Evolutionary conservation across 2,329 filamentous ascomycete genomes (phyloP).

Genomic region (Epichloe uncinata): DNA sequence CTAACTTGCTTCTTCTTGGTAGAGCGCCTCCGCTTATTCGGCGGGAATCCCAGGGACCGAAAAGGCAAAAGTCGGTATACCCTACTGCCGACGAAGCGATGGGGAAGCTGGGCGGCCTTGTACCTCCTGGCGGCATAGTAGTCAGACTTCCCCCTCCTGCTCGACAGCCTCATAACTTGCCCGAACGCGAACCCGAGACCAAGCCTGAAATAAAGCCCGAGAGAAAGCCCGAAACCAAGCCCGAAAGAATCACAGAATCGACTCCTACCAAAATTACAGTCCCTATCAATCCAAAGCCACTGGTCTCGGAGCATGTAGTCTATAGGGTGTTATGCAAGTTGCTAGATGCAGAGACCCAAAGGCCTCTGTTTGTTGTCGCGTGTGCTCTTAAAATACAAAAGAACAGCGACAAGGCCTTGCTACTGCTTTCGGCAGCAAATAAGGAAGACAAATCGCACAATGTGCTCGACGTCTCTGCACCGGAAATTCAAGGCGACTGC

Average conservation of each 20-base stretch:
- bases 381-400: constrained; percentile 10
- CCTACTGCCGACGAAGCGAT: background rate
- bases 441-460: constrained; percentile 8
- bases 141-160: background rate
- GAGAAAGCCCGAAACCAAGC: too few relatives aligned
- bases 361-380: constrained; percentile 4
- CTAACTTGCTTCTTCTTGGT: background rate
- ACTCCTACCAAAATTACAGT: background rate
- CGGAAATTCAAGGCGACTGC: constrained; percentile 9
- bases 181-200: background rate
- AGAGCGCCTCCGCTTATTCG: constrained; percentile 8
- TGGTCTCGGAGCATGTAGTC: constrained; percentile 7
- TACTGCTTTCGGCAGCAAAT: constrained; percentile 9
- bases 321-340: constrained; percentile 9
- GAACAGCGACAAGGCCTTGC: constrained; percentile 7
- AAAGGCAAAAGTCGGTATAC: background rate
- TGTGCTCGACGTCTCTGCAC: constrained; percentile 11
- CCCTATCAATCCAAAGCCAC: background rate
- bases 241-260: background rate
- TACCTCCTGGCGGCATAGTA: background rate
- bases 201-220: background rate
- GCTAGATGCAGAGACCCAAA: constrained; percentile 4
- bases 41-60: background rate
- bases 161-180: background rate
- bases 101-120: constrained; percentile 1